Percentiles rank a stretch among this genome's conserved stretches.
These are phyloP conservation scores for Citeromyces hawaiiensis DNA, from an alignment of 1,139 yeast genomes.

Conservation along the genomic window DNA sequence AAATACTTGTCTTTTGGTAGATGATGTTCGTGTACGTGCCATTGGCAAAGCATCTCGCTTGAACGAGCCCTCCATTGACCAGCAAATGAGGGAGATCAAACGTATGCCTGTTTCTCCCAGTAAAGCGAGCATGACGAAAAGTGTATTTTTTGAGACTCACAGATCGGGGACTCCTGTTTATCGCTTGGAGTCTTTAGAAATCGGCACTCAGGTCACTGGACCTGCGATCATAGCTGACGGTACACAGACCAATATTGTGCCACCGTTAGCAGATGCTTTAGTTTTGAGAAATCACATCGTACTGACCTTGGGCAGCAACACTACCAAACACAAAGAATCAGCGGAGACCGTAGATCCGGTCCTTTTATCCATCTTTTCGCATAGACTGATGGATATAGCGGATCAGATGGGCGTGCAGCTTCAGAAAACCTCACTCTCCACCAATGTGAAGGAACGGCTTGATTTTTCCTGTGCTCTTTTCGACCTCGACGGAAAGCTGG, in stretches of 20 bases:
- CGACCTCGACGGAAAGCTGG: slow-evolving; percentile 39
- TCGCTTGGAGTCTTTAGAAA: slow-evolving; percentile 27
- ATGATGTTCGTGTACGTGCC: slow-evolving; percentile 28
- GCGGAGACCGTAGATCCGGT: slow-evolving; percentile 28
- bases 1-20: slow-evolving; percentile 22
- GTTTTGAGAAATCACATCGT: slow-evolving; percentile 50
- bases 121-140: slow-evolving; percentile 27
- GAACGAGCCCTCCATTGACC: slow-evolving; percentile 6
- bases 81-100: slow-evolving; percentile 16
- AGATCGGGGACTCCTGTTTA: slow-evolving; percentile 41
- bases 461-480: slow-evolving; percentile 53
- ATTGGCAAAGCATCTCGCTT: slow-evolving; percentile 8
- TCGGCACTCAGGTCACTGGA: slow-evolving; percentile 48
- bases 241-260: slow-evolving; percentile 76
- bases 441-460: slow-evolving; percentile 46
- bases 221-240: slow-evolving; percentile 80
- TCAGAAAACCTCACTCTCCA: slow-evolving; percentile 47
- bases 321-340: slow-evolving; percentile 1
- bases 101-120: slow-evolving; percentile 24
- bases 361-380: slow-evolving; percentile 44
- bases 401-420: slow-evolving; percentile 55
- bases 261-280: slow-evolving; percentile 56
- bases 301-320: slow-evolving; percentile 5
- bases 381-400: slow-evolving; percentile 51
- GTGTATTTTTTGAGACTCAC: slow-evolving; percentile 32